A percentile compares a stretch with the other conserved stretches of the same genome.
phyloP scores from a whole-genome alignment of 352 stramenopile genomes.

The Phytophthora uliginosa region DNA sequence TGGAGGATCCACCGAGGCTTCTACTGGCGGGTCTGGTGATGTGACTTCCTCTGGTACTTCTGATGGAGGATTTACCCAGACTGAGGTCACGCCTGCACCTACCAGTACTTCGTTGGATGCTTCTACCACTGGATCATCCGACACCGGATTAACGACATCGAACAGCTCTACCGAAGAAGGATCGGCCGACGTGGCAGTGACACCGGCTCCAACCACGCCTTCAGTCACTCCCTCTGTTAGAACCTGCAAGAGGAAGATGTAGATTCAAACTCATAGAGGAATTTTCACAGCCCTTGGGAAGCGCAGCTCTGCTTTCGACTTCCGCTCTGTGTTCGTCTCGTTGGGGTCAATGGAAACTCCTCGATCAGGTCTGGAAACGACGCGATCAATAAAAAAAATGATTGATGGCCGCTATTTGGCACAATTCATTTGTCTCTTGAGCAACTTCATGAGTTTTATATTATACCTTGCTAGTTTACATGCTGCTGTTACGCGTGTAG shows the following conservation, averaged over 20 bases:
- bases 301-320: conserved; percentile 3
- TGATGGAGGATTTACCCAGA: conserved; percentile 7
- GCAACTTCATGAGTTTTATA: conserved; percentile 6
- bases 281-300: conserved; percentile 16
- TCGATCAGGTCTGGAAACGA: conserved; percentile 1
- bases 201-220: conserved; percentile 5
- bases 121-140: conserved; percentile 4
- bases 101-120: neutral
- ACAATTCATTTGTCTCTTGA: neutral
- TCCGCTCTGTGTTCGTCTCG: conserved; percentile 18
- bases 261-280: conserved; percentile 24
- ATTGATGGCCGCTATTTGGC: neutral
- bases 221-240: conserved; percentile 2
- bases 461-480: conserved; percentile 37
- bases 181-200: neutral
- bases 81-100: neutral
- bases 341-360: conserved; percentile 30
- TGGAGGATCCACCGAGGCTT: neutral
- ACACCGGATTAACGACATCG: neutral
- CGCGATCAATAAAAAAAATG: conserved; percentile 24
- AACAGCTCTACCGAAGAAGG: neutral
- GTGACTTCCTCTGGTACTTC: neutral
- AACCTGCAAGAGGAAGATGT: conserved; percentile 26
- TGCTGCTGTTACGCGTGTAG: conserved; percentile 23
- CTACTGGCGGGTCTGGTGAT: neutral